Base-by-base conservation (phyloP, 2,329 filamentous ascomycete genomes). In the Botrytis deweyae region DNA sequence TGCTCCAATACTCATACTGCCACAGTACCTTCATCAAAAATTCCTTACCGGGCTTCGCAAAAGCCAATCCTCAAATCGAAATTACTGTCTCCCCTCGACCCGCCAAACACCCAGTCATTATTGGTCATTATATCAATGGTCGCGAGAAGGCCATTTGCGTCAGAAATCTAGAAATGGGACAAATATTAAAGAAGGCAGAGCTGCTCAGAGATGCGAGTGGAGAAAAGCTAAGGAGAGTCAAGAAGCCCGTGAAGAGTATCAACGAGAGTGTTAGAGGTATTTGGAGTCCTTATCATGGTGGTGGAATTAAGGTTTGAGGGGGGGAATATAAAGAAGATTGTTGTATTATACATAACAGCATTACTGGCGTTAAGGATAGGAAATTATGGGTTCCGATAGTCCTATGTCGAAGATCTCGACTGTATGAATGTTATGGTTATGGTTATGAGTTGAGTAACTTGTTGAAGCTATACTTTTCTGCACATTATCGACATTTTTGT, bases 111-210 rank as follows among this genome's bases (percentile, higher is more conserved):
- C 96, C 96, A 55, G 89, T 97, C 76, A 90, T 99, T 79, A 90
- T 92, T 79, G 96, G 94, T 74, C 89, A 93, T 83, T 99, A 97
- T 84, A 93, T 98, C 86, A 98, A 98, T 83, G 95, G 95, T 76
- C 88, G 90, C 42, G 88, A 92, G 76, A 96, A 96, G 83, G 88
- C 93, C 16, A 89, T 98, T 70, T 98, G 95, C 83, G 94, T 98
- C 73, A 89, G 92, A 78, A 98, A 97, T 80, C 83, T 98, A 81
- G 90, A 94, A 78, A 89, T 90, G 44, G 88, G 91, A 75, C 91
- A 97, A 82, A 91, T 99, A 55, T 82, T 95, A 72, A 87, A 93
- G 81, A 98, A 98, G 86, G 90, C 88, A 0, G 87, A 92, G 81
- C 82, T 94, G 75, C 82, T 96, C 79, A 87, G 92, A 74, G 90